Conservation (phyloP, 2,329 filamentous ascomycete species). For the Alternaria gansuensis region DNA sequence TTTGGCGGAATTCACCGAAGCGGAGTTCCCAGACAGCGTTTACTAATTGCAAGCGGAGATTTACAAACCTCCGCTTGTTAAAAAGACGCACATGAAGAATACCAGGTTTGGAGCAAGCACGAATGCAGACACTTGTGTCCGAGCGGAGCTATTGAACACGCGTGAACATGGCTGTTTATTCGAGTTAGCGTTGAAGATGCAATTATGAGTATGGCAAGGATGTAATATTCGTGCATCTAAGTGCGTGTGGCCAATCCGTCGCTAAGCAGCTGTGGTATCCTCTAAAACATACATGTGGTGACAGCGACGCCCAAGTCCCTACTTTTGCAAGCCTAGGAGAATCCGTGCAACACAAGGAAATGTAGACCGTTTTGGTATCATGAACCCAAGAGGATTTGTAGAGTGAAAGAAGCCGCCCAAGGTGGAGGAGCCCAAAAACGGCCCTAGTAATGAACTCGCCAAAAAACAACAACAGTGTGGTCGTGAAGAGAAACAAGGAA, state of each 20-base stretch:
- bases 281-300: conserved; percentile 25
- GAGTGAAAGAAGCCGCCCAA: conserved; percentile 19
- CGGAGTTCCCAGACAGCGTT: conserved; percentile 9
- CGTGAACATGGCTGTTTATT: neutral
- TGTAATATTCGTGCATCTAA: conserved; percentile 37
- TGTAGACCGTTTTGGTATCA: conserved; percentile 33
- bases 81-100: conserved; percentile 4
- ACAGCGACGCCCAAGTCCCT: conserved; percentile 26
- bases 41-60: conserved; percentile 5
- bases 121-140: neutral
- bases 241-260: conserved; percentile 27
- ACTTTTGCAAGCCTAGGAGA: conserved; percentile 30
- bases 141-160: conserved; percentile 1
- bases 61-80: conserved; percentile 1
- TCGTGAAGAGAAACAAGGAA: conserved; percentile 23
- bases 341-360: conserved; percentile 19
- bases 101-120: conserved; percentile 4
- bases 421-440: conserved; percentile 15
- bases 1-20: conserved; percentile 17
- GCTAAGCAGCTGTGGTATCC: conserved; percentile 32
- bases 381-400: conserved; percentile 22
- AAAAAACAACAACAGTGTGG: conserved; percentile 22
- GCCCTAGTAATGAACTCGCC: conserved; percentile 24
- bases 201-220: conserved; percentile 16
- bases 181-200: conserved; percentile 10